A percentile compares a stretch with the other conserved stretches of the same genome.
Conservation (phyloP, 1,139 yeast genomes). For the Pneumocystis wakefieldiae region DNA sequence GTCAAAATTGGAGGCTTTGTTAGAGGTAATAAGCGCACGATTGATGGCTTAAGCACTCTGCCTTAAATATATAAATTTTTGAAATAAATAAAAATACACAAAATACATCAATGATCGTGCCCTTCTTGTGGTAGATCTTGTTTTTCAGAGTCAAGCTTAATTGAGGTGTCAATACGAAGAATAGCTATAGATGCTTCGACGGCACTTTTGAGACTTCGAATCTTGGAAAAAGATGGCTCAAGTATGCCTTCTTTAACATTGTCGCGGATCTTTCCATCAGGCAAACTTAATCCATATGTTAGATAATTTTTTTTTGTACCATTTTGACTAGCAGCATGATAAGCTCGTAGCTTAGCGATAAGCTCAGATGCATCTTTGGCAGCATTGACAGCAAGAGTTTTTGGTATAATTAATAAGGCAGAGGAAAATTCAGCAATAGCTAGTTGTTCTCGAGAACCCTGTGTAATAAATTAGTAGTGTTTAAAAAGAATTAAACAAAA, state of each 20-base stretch:
- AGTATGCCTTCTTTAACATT: conserved; percentile 73
- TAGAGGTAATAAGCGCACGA: no score
- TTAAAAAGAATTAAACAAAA: neutral
- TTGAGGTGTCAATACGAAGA: conserved; percentile 94
- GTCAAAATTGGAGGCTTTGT: no score
- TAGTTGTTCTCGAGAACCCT: conserved; percentile 92
- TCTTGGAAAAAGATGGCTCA: conserved; percentile 88
- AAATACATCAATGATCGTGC: conserved; percentile 21
- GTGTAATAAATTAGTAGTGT: neutral
- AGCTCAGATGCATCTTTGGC: conserved; percentile 94
- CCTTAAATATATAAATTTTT: neutral
- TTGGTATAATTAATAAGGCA: conserved; percentile 81
- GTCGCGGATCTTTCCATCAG: conserved; percentile 83
- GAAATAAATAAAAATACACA: neutral
- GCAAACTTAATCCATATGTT: conserved; percentile 83
- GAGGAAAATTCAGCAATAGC: conserved; percentile 96
- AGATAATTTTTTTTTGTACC: conserved; percentile 74
- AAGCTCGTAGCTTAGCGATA: conserved; percentile 87
- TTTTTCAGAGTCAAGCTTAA: conserved; percentile 91
- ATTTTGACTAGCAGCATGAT: conserved; percentile 89
- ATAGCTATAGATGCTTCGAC: conserved; percentile 97
- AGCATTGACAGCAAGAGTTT: conserved; percentile 92
- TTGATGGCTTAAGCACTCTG: no score
- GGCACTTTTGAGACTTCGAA: conserved; percentile 85
- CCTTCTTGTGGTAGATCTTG: conserved; percentile 64